Conservation (phyloP, 768 basidiomycete genomes). For the Phylloporus rhodoxanthus region DNA sequence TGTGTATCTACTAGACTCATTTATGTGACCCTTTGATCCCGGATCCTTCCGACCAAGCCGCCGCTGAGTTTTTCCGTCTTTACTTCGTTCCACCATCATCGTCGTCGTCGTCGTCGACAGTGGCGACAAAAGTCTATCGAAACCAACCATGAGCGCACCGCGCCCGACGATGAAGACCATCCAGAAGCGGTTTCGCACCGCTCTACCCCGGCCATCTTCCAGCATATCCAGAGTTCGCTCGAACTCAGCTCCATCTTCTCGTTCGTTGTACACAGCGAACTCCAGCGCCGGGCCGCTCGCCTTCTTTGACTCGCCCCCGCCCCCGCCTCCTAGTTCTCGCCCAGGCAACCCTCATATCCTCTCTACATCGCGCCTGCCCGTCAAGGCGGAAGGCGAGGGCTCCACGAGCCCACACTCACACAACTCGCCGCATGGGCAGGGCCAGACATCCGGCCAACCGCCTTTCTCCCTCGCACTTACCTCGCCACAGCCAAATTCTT, state of each 20-base stretch:
- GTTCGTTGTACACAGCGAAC: constrained; percentile 39
- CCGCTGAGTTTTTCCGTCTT: neutral
- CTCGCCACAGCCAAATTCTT: constrained; percentile 34
- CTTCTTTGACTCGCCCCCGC: constrained; percentile 38
- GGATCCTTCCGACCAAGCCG: constrained; percentile 14
- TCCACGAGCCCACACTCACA: constrained; percentile 30
- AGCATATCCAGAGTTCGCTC: constrained; percentile 40
- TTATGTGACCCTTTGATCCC: constrained; percentile 1
- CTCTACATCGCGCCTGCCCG: constrained; percentile 39
- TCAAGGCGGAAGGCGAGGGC: constrained; percentile 43
- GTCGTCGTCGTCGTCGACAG: constrained; percentile 6
- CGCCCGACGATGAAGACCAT: constrained; percentile 44
- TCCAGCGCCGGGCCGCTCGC: constrained; percentile 28
- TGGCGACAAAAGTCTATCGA: constrained; percentile 8
- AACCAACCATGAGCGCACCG: constrained; percentile 30
- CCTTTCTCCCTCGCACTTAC: constrained; percentile 43
- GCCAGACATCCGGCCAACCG: constrained; percentile 27
- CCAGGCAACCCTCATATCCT: constrained; percentile 36
- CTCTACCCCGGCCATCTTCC: constrained; percentile 31
- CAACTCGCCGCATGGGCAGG: constrained; percentile 33
- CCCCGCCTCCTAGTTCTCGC: constrained; percentile 37
- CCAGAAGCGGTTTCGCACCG: constrained; percentile 47
- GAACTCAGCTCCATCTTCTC: constrained; percentile 35
- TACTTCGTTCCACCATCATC: neutral
- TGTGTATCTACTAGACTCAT: constrained; percentile 15